Evolutionary conservation across 108 stramenopile genomes (phyloP), one percentile per base, ranked within the genome.

Genomic region (Cyclotella choctawhatcheeana): DNA sequence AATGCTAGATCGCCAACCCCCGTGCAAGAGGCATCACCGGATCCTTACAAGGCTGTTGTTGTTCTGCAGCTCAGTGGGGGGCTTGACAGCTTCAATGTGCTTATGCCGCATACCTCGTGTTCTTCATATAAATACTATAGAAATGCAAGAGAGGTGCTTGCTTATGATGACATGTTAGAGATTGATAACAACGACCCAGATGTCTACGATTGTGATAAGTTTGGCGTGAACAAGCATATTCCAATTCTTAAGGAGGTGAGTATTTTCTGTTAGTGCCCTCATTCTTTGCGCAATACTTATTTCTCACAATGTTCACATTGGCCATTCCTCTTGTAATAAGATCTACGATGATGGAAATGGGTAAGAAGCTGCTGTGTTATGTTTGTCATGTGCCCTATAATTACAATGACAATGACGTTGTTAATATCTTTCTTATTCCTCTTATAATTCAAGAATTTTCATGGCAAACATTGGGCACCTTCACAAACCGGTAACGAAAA

Each of bases 1-100:
- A 53, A 32, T 35, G 7, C 21, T 8, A 47, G 65, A 47, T 20
- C 18, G 21, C 65, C 65, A 40, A 56, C 67, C 1, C 37, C 55
- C 2, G 27, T 44, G 1, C 37, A 27, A 44, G 34, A 33, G 17
- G 21, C 18, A 43, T 37, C 66, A 29, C 14, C 35, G 0, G 55
- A 43, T 44, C 54, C 54, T n/a, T 85, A 85, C 62, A 77, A 82
- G 59, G 84, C 84, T 10, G 35, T 85, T 43, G 58, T 85, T 54
- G 44, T 58, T 54, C 20, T 85, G 20, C 62, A 67, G 44, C 61
- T 82, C 25, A 63, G 33, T 64, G 84, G 84, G 0, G 84, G 81
- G 31, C 44, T 65, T 6, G 84, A 85, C 58, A 64, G 70, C 6
- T 82, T 66, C 58, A 82, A 74, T 25, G 44, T 82, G 8, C 33